Base-by-base conservation (phyloP, 2,329 filamentous ascomycete genomes). In the Ascochyta pisi region DNA sequence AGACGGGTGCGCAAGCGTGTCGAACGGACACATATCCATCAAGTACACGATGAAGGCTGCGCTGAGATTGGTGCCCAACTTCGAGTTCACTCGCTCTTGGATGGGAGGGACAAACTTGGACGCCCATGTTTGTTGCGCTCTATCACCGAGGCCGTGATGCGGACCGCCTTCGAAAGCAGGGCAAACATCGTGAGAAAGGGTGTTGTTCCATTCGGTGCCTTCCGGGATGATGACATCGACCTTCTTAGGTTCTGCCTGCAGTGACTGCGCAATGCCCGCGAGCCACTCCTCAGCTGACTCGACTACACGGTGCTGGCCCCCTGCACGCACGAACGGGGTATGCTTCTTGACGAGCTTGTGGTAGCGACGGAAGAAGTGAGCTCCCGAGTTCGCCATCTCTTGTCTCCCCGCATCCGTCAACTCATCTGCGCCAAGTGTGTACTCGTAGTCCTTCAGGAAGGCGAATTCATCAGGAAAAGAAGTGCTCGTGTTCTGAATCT, bases 11-110 rank as follows among this genome's bases (percentile, higher is more conserved):
- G 84, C 80, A n/a, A 96, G 86, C 0, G 91, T 94, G 64, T 89
- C 84, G 77, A 92, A 96, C 0, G 93, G 88, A 68, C 93, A 97
- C 57, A 96, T 81, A 66, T 96, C 92, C 92, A 97, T 96, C 31
- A 97, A 73, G 54, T 83, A 84, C 53, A 92, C 79, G 0, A 87
- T 85, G 31, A 94, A 87, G 1, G 78, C 68, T 12, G 81, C 70
- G 3, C 83, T 84, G 38, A 96, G 73, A 58, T 89, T 86, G 5
- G 84, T 87, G 2, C 89, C 89, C 0, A 97, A 80, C 57, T 88
- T 84, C 13, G 77, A 66, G 69, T 93, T 92, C 37, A 96, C 76
- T 7, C 91, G 86, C 2, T 81, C 74, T n/a, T 83, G 82, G 61
- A 96, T 90, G 0, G 85, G 76, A 0, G 86, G 84, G 1, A 86